phyloP scores from a whole-genome alignment of 306 rosid genomes.

The Prunus mume region DNA sequence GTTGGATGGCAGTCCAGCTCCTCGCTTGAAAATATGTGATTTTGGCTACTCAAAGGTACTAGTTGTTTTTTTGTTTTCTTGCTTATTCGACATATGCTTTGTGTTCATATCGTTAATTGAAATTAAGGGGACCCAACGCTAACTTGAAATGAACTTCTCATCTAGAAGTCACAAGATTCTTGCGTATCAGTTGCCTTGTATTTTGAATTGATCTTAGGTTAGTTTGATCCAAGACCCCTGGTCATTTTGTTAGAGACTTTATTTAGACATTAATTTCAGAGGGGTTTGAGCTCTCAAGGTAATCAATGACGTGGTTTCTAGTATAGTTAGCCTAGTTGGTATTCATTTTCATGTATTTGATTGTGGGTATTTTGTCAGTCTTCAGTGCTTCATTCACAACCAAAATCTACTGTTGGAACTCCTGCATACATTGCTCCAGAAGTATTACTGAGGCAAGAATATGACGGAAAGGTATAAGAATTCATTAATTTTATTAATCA shows the following conservation, averaged over 20 bases:
- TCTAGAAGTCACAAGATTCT: not conserved
- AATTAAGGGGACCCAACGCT: not conserved
- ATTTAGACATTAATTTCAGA: slow-evolving; percentile 6
- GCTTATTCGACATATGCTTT: slow-evolving; percentile 7
- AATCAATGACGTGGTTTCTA: not conserved
- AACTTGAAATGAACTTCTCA: not conserved
- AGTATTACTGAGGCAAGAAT: slow-evolving; percentile 78
- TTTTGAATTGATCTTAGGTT: not conserved
- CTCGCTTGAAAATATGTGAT: slow-evolving; percentile 89
- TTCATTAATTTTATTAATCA: slow-evolving; percentile 7
- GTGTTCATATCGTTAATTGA: slow-evolving; percentile 11
- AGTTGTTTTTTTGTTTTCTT: not conserved
- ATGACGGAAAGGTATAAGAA: slow-evolving; percentile 82
- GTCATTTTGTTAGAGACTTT: not conserved
- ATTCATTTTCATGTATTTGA: slow-evolving; percentile 11
- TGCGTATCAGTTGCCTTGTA: not conserved
- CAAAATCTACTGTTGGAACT: slow-evolving; percentile 93
- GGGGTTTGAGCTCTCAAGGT: slow-evolving; percentile 7
- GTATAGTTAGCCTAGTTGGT: not conserved
- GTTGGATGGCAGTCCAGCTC: slow-evolving; percentile 87
- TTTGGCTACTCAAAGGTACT: slow-evolving; percentile 93
- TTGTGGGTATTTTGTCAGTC: slow-evolving; percentile 56
- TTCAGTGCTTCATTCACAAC: slow-evolving; percentile 93
- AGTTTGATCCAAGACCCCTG: not conserved
- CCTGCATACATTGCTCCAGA: slow-evolving; percentile 99